Conservation (phyloP, 2,329 filamentous ascomycete species). For the Phyllosticta paracitricarpa region DNA sequence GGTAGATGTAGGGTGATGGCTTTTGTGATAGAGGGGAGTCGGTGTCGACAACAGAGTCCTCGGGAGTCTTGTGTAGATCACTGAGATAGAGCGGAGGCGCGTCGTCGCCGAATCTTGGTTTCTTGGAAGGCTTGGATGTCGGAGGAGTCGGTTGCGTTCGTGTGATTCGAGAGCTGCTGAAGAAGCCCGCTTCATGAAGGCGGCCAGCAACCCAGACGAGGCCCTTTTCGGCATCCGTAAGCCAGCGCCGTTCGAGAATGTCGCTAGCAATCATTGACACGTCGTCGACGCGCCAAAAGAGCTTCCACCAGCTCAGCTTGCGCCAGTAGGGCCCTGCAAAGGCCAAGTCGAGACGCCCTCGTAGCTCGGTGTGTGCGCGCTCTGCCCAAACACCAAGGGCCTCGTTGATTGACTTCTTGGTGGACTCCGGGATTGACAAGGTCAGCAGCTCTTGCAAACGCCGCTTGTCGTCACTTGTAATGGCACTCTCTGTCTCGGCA, state of each 20-base stretch:
- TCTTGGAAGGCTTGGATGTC: not conserved
- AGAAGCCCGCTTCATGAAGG: constrained; percentile 54
- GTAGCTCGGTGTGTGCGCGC: constrained; percentile 71
- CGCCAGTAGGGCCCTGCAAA: constrained; percentile 70
- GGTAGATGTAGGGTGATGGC: constrained; percentile 48
- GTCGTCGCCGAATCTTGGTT: not conserved
- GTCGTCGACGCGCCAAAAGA: constrained; percentile 91
- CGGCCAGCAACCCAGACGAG: constrained; percentile 76
- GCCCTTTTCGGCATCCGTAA: constrained; percentile 67
- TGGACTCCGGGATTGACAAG: constrained; percentile 32
- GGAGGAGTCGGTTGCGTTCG: not conserved
- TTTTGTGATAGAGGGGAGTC: constrained; percentile 1
- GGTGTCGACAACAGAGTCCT: not conserved
- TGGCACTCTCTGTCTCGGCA: constrained; percentile 40
- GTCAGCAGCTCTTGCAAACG: constrained; percentile 25
- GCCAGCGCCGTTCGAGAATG: constrained; percentile 66
- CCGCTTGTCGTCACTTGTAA: constrained; percentile 41
- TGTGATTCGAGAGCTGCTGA: constrained; percentile 8
- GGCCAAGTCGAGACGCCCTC: constrained; percentile 65
- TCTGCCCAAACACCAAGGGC: constrained; percentile 66
- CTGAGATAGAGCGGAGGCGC: not conserved
- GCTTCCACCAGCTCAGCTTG: constrained; percentile 82
- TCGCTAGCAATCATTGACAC: constrained; percentile 74
- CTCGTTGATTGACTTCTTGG: constrained; percentile 42
- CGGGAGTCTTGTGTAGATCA: not conserved